A percentile compares a stretch with the other conserved stretches of the same genome.
Conservation (phyloP, 768 basidiomycete genomes). For the Russula foetens region DNA sequence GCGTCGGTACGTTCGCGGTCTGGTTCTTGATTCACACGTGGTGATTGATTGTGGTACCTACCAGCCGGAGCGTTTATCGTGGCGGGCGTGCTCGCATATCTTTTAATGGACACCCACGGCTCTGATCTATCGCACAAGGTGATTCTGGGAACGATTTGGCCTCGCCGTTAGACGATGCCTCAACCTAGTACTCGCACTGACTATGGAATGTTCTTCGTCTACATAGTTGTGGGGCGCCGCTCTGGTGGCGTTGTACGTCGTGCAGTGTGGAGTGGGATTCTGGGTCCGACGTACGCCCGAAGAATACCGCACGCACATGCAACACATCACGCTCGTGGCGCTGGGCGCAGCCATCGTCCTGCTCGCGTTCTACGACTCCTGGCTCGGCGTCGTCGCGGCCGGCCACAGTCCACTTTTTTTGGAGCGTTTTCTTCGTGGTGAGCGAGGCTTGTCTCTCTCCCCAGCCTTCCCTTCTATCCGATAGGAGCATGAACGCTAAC, state of each 20-base stretch:
- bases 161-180: too few relatives aligned
- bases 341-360: background rate
- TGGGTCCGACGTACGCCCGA: background rate
- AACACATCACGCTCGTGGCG: background rate
- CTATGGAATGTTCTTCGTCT: background rate
- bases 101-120: background rate
- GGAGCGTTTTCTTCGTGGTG: slow-evolving; percentile 1
- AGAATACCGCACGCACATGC: background rate
- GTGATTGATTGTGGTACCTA: too few relatives aligned
- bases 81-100: slow-evolving; percentile 5
- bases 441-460: background rate
- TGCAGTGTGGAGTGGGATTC: slow-evolving; percentile 2
- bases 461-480: too few relatives aligned
- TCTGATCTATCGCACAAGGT: background rate
- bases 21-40: too few relatives aligned
- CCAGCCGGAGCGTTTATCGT: slow-evolving; percentile 3
- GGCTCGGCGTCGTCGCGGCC: slow-evolving; percentile 5
- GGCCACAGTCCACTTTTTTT: background rate
- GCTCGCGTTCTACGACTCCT: slow-evolving; percentile 4
- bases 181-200: background rate
- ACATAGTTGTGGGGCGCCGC: background rate
- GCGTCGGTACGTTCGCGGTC: background rate
- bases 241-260: background rate
- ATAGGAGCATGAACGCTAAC: background rate
- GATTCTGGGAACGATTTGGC: background rate